A percentile compares a stretch with the other conserved stretches of the same genome.
Evolutionary conservation across 192 early-diverging fungal genomes (phyloP).

Genomic region (Entophlyctis helioformis): DNA sequence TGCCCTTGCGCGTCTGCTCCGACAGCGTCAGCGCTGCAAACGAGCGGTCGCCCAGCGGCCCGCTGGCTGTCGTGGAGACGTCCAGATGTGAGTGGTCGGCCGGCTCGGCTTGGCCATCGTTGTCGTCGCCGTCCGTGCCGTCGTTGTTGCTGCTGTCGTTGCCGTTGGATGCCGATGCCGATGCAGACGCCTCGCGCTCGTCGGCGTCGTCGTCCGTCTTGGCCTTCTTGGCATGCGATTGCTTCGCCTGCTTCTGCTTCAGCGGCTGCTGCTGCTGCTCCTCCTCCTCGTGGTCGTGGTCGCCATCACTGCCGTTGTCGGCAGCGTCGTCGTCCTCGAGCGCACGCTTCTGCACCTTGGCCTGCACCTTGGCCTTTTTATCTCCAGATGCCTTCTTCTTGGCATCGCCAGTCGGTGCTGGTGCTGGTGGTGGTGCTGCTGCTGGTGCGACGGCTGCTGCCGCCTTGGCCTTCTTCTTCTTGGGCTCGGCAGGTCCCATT

Average conservation of each 20-base stretch:
- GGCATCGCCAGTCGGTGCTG: no score
- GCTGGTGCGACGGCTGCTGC: no score
- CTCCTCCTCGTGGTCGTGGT: slow-evolving; percentile 13
- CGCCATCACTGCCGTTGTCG: neutral
- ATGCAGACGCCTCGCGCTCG: slow-evolving; percentile 89
- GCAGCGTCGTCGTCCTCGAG: slow-evolving; percentile 4
- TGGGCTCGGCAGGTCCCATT: no score
- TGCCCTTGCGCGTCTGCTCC: slow-evolving; percentile 69
- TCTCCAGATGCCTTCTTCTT: neutral
- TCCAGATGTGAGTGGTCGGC: slow-evolving; percentile 93
- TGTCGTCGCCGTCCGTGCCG: slow-evolving; percentile 82
- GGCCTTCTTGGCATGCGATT: slow-evolving; percentile 75
- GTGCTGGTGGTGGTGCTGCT: no score
- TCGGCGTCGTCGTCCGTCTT: slow-evolving; percentile 78
- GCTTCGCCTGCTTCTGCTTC: slow-evolving; percentile 79
- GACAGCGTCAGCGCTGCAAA: slow-evolving; percentile 71
- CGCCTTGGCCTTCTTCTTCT: no score
- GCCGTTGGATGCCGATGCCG: slow-evolving; percentile 78
- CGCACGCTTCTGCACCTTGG: slow-evolving; percentile 2
- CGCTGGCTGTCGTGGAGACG: slow-evolving; percentile 45
- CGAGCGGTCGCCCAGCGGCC: slow-evolving; percentile 39
- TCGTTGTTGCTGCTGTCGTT: slow-evolving; percentile 80
- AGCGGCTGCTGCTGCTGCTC: slow-evolving; percentile 43
- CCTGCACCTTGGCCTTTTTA: slow-evolving; percentile 1
- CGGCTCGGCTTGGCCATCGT: slow-evolving; percentile 88